A percentile compares a stretch with the other conserved stretches of the same genome.
phyloP scores from a whole-genome alignment of 768 basidiomycete species.

The Amanita rimosa region DNA sequence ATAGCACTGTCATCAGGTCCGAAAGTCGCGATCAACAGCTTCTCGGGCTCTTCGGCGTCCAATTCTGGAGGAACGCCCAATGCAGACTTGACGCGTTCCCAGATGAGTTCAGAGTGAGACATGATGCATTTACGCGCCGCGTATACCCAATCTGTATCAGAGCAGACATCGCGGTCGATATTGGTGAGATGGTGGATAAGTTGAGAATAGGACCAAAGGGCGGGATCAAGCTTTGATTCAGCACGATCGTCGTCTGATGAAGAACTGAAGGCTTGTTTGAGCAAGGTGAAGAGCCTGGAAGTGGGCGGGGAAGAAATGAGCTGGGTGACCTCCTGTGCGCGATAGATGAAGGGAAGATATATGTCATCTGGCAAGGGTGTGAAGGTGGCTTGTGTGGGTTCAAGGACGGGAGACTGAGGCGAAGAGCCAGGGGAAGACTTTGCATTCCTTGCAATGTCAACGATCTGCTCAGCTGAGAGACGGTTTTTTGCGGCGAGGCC shows the following conservation, averaged over 20 bases:
- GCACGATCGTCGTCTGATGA: conserved; percentile 7
- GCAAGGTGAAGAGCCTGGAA: conserved; percentile 58
- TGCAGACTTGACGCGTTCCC: conserved; percentile 85
- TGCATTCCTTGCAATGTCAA: conserved; percentile 60
- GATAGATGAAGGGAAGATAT: conserved; percentile 80
- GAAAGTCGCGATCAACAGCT: conserved; percentile 7
- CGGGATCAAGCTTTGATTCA: conserved; percentile 38
- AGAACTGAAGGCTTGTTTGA: conserved; percentile 57
- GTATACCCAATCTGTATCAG: conserved; percentile 66
- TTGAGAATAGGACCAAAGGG: conserved; percentile 62
- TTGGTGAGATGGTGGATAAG: conserved; percentile 59
- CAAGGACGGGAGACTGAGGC: conserved; percentile 7
- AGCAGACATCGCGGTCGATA: conserved; percentile 46
- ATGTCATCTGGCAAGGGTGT: conserved; percentile 68
- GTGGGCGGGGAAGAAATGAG: conserved; percentile 59
- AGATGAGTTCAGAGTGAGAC: conserved; percentile 72
- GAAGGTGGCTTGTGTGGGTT: conserved; percentile 41
- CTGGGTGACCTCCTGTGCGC: conserved; percentile 60
- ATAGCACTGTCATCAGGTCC: conserved; percentile 30
- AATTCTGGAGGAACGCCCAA: conserved; percentile 83
- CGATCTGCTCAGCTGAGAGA: conserved; percentile 61
- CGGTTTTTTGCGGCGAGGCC: conserved; percentile 29
- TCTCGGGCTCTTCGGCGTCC: conserved; percentile 42
- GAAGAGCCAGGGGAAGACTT: conserved; percentile 23
- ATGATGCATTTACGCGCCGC: conserved; percentile 68